Evolutionary conservation across 768 basidiomycete species (phyloP), one percentile per base, ranked within the genome.

Genomic region (Lentinus brumalis): DNA sequence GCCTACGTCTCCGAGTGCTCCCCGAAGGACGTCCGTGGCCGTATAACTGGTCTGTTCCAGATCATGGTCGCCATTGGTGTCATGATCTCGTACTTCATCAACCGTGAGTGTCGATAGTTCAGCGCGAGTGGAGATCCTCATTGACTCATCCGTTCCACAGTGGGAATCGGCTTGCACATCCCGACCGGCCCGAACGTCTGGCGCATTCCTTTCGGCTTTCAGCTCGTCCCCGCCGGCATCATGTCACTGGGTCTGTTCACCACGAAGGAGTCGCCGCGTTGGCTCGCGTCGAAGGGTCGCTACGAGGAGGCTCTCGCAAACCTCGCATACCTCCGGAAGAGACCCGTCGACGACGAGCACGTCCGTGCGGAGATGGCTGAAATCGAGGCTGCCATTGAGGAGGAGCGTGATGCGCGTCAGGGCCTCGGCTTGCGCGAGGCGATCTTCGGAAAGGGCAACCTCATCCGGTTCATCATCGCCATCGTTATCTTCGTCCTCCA

Each of bases 1-100:
- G 86, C 91, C 0, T 96, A 85, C 69, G 92, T 94, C 21, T 88
- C 90, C 10, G 94, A 96, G 72, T 93, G 92, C 71, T 82, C 87
- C 2, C 94, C 94, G 5, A 95, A 94, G 71, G 81, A 91, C 21
- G 89, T 93, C 6, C 87, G 94, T 62, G 93, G 92, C 6, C 82
- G 90, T 51, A 91, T 94, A 65, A 93, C 91, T 0, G 92, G 92
- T 46, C 69, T 91, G 35, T 94, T 94, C 81, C 93, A 94, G 72
- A 85, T 95, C 72, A 88, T 92, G 84, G 92, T 91, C 21, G 89
- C 91, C 26, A 78, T 85, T 52, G 93, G 92, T 54, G 92, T 92
- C 62, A 92, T 93, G 86, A 78, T 94, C 59, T 90, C 88, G 0
- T 92, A 92, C 73, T 92, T 90, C 71, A 79, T 91, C 66, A 91